A percentile compares a stretch with the other conserved stretches of the same genome.
These are phyloP conservation scores for Tulasnella sp. DNA, from an alignment of 768 basidiomycete species.

Conservation along the genomic window DNA sequence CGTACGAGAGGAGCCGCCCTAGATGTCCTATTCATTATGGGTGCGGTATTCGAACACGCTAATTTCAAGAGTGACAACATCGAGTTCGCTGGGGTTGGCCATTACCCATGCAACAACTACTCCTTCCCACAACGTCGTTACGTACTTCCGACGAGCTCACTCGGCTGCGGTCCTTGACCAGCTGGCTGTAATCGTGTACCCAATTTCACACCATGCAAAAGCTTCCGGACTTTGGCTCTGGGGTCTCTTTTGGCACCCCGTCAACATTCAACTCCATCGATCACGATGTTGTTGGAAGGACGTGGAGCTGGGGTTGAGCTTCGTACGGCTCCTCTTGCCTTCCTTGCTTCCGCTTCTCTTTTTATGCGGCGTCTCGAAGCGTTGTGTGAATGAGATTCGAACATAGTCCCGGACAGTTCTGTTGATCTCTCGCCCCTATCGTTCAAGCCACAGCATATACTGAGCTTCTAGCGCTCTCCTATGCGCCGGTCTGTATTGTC, in stretches of 20 bases:
- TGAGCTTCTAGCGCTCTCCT: background rate
- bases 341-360: background rate
- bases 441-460: background rate
- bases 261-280: background rate
- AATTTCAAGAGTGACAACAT: background rate
- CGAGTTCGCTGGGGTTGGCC: background rate
- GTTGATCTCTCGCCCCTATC: constrained; percentile 1
- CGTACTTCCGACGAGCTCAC: background rate
- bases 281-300: background rate
- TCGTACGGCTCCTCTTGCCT: background rate
- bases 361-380: background rate
- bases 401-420: background rate
- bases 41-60: background rate
- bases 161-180: background rate
- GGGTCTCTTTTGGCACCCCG: background rate
- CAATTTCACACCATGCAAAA: background rate
- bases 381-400: background rate
- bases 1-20: background rate
- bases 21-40: background rate
- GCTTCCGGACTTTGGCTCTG: background rate
- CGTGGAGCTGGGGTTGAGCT: background rate
- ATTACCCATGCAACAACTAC: background rate
- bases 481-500: background rate
- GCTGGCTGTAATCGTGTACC: background rate
- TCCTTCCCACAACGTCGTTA: background rate